Evolutionary conservation across 202 grass and related monocot species (phyloP), one percentile per base, ranked within the genome.

Genomic region (Saccharum hybrid): DNA sequence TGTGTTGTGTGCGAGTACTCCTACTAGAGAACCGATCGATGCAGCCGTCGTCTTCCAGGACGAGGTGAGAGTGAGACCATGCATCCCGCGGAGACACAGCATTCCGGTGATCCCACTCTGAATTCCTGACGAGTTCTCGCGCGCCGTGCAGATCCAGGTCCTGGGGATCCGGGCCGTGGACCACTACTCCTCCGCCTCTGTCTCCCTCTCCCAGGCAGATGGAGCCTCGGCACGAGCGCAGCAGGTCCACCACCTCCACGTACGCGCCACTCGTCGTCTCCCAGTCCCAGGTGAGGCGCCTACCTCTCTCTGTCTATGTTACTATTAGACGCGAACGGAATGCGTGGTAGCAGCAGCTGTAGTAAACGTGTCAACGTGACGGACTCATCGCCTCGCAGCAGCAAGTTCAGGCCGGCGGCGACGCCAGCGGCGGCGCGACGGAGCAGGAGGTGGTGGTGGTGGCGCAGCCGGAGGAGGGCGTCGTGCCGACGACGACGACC

Each of bases 71-170:
- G 26, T 26, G 26, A 26, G 26, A 26, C 43, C 10, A 12, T 46
- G 3, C 4, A 16, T 51, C 14, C 46, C 14, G 0, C 14, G 5
- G 46, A 49, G 1, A 14, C 11, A 49, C 14, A 49, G 49, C 51
- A 54, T 54, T 54, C 51, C 51, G 16, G 26, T 26, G 26, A 52
- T 52, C 51, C 5, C 9, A 2, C 37, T 9, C 45, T 16, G 77
- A 38, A 13, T 34, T 45, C 19, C 22, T 74, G 62, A 79, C 33
- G 72, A 43, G 7, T 59, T 59, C 4, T 26, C 67, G 10, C 46
- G 73, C 64, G 88, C 80, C 77, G 56, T 64, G 81, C 71, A 90
- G 88, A 72, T 87, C 88, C 7, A 23, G 76, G 57, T 81, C 88
- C 12, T 81, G 80, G 80, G 88, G 81, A 1, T 34, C 62, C n/a